Percentiles rank a stretch among this genome's conserved stretches.
Evolutionary conservation across 2,329 filamentous ascomycete species (phyloP).

Genomic region (Talaromyces amestolkiae): DNA sequence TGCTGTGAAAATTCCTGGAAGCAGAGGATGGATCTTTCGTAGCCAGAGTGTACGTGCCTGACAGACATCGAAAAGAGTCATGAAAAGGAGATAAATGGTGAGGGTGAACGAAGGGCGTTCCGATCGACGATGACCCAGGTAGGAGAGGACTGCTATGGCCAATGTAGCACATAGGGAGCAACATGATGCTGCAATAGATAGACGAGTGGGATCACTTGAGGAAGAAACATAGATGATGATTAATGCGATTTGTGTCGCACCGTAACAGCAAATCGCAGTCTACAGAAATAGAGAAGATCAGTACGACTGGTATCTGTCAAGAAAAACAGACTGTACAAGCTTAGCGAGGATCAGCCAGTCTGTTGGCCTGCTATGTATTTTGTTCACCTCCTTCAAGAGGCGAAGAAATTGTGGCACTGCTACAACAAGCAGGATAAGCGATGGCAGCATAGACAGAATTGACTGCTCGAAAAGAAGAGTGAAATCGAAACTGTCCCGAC

Average conservation of each 20-base stretch:
- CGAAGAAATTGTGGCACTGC: slow-evolving; percentile 19
- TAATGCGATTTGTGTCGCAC: slow-evolving; percentile 6
- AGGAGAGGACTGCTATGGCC: slow-evolving; percentile 9
- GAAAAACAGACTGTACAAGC: not conserved
- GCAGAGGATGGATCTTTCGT: slow-evolving; percentile 27
- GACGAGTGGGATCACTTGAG: slow-evolving; percentile 1
- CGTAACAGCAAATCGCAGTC: slow-evolving; percentile 9
- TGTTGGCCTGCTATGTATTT: slow-evolving; percentile 5
- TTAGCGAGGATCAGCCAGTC: slow-evolving; percentile 8
- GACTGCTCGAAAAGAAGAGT: slow-evolving; percentile 35
- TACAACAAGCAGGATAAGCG: slow-evolving; percentile 22
- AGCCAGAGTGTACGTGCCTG: slow-evolving; percentile 39
- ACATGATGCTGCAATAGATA: slow-evolving; percentile 12
- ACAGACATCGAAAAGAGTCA: slow-evolving; percentile 43
- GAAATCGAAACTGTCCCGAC: slow-evolving; percentile 30
- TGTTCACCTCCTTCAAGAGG: slow-evolving; percentile 5
- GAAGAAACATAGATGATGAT: slow-evolving; percentile 7
- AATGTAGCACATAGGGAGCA: slow-evolving; percentile 9
- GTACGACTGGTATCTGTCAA: not conserved
- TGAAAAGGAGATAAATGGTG: slow-evolving; percentile 42
- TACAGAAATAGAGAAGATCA: slow-evolving; percentile 6
- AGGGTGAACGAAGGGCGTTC: slow-evolving; percentile 29
- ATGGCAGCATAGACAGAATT: slow-evolving; percentile 28
- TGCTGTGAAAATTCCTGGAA: slow-evolving; percentile 38
- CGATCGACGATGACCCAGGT: slow-evolving; percentile 26